These are phyloP conservation scores for Lanmaoa pseudosensibilis DNA, from an alignment of 768 basidiomycete genomes.

Conservation along the genomic window DNA sequence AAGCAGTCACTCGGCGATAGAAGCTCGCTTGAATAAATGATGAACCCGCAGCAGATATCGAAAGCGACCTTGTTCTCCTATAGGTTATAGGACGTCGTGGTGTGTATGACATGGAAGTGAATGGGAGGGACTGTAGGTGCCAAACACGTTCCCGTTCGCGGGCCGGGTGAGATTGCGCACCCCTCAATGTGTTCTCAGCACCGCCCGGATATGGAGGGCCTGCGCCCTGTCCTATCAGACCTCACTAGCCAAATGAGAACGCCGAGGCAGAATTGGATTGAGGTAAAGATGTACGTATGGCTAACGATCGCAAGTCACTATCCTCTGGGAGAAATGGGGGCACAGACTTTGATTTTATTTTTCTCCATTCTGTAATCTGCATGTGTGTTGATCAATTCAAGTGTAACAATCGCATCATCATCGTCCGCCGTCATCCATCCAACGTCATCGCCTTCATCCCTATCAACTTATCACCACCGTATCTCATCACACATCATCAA, in stretches of 20 bases:
- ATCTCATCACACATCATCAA: slow-evolving; percentile 1
- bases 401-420: neutral
- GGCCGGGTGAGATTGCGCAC: neutral
- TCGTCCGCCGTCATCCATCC: neutral
- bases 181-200: neutral
- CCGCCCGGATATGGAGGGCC: neutral
- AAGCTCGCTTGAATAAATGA: neutral
- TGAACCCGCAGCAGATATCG: neutral
- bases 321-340: neutral
- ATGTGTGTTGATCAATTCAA: neutral
- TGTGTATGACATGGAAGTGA: neutral
- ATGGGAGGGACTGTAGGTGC: neutral
- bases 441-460: neutral
- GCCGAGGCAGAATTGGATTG: neutral
- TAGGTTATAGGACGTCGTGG: neutral
- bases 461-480: neutral
- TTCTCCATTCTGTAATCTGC: neutral
- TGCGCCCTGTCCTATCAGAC: neutral
- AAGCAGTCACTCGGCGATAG: neutral
- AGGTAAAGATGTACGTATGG: slow-evolving; percentile 9
- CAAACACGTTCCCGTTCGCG: neutral
- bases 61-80: neutral
- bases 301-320: neutral
- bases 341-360: neutral
- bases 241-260: neutral